phyloP scores from a whole-genome alignment of 2,329 filamentous ascomycete genomes.

The Aspergillus chevalieri region DNA sequence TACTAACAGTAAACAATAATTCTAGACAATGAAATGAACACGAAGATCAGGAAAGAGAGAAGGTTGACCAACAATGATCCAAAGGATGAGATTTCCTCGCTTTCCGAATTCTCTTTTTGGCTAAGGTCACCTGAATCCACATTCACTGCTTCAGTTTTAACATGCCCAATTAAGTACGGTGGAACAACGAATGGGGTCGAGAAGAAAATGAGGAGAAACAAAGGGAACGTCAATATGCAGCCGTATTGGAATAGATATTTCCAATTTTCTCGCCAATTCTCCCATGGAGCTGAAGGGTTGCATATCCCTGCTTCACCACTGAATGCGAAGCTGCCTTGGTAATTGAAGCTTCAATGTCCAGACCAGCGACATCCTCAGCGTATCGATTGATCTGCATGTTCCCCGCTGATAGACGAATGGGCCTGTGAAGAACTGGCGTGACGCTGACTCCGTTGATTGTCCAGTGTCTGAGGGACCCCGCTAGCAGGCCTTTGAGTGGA shows the following conservation, averaged over 20 bases:
- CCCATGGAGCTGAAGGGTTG: neutral
- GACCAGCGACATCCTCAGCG: neutral
- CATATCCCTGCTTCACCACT: neutral
- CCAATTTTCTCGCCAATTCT: too few relatives aligned
- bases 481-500: neutral
- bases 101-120: neutral
- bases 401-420: neutral
- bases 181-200: neutral
- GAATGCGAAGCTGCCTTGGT: neutral
- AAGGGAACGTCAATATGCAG: neutral
- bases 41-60: neutral
- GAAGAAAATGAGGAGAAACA: neutral
- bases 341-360: neutral
- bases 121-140: neutral
- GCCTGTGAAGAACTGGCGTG: neutral
- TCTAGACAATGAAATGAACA: conserved; percentile 1
- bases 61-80: neutral
- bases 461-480: neutral
- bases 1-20: neutral
- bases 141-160: neutral
- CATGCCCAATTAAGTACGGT: neutral
- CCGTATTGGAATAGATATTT: neutral
- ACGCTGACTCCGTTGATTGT: neutral
- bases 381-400: neutral
- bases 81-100: neutral